These are phyloP conservation scores for Macrolepiota dolichaula DNA, from an alignment of 768 basidiomycete species.

Conservation along the genomic window DNA sequence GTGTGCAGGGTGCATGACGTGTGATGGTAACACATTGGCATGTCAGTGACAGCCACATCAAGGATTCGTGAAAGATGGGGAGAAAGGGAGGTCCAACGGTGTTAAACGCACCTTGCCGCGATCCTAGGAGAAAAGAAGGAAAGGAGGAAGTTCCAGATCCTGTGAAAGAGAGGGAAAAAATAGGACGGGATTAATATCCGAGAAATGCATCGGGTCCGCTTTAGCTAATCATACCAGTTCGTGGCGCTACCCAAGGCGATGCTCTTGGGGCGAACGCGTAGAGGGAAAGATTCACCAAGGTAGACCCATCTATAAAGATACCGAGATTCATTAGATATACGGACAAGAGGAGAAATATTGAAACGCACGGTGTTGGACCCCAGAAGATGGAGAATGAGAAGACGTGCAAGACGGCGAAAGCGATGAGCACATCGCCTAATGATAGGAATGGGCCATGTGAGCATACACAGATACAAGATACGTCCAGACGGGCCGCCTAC, in stretches of 20 bases:
- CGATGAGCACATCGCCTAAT: slow-evolving; percentile 60
- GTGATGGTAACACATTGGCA: neutral
- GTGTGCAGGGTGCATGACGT: neutral
- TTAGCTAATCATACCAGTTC: slow-evolving; percentile 29
- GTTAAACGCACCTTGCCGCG: slow-evolving; percentile 40
- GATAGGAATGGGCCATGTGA: neutral
- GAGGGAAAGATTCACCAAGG: slow-evolving; percentile 75
- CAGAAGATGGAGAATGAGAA: slow-evolving; percentile 71
- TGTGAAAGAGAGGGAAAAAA: neutral
- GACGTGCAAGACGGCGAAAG: slow-evolving; percentile 78
- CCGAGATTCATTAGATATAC: neutral
- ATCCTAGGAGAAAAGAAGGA: slow-evolving; percentile 72
- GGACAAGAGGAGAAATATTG: neutral
- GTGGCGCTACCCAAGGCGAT: slow-evolving; percentile 70
- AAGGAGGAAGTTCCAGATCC: slow-evolving; percentile 70
- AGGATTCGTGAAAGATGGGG: neutral
- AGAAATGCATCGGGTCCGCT: neutral
- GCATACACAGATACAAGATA: neutral
- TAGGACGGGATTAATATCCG: neutral
- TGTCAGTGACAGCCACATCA: neutral
- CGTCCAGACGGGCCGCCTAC: slow-evolving; percentile 16
- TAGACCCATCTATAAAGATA: slow-evolving; percentile 53
- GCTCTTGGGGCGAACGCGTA: slow-evolving; percentile 72
- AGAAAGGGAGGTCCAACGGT: neutral
- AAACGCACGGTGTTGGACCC: slow-evolving; percentile 63